phyloP scores from a whole-genome alignment of 768 basidiomycete genomes.

The Boletales sp. region DNA sequence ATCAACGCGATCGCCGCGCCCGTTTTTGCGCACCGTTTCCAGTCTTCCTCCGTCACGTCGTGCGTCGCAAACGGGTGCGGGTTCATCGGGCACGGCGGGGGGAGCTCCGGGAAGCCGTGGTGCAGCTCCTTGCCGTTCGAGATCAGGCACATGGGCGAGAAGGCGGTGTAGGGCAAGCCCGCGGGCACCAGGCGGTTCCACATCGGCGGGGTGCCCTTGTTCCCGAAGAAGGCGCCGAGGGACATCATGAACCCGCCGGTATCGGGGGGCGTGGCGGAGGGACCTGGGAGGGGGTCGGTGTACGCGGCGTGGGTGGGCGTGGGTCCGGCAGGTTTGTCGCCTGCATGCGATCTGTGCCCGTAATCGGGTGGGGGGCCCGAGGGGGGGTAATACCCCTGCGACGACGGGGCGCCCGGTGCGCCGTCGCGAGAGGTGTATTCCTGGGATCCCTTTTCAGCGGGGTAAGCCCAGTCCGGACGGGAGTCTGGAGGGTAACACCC shows the following conservation, averaged over 20 bases:
- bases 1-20: not conserved
- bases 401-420: too few relatives aligned
- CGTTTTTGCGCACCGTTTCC: slow-evolving; percentile 45
- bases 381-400: too few relatives aligned
- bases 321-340: not conserved
- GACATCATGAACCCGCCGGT: not conserved
- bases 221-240: slow-evolving; percentile 25
- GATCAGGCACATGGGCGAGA: slow-evolving; percentile 29
- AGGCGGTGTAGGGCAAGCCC: slow-evolving; percentile 16
- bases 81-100: slow-evolving; percentile 36
- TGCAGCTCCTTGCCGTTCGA: slow-evolving; percentile 28
- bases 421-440: too few relatives aligned
- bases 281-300: too few relatives aligned
- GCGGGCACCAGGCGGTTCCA: slow-evolving; percentile 22
- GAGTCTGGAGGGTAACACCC: slow-evolving; percentile 1
- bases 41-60: slow-evolving; percentile 49
- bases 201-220: slow-evolving; percentile 21
- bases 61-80: slow-evolving; percentile 51
- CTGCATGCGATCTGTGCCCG: not conserved
- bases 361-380: slow-evolving; percentile 12
- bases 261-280: too few relatives aligned
- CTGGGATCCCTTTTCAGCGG: too few relatives aligned
- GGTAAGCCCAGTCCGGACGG: too few relatives aligned
- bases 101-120: slow-evolving; percentile 41
- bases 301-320: too few relatives aligned